Percentiles rank a stretch among this genome's conserved stretches.
Evolutionary conservation across 495 filamentous ascomycete species (phyloP).

Genomic region (Parathielavia hyrcaniae): DNA sequence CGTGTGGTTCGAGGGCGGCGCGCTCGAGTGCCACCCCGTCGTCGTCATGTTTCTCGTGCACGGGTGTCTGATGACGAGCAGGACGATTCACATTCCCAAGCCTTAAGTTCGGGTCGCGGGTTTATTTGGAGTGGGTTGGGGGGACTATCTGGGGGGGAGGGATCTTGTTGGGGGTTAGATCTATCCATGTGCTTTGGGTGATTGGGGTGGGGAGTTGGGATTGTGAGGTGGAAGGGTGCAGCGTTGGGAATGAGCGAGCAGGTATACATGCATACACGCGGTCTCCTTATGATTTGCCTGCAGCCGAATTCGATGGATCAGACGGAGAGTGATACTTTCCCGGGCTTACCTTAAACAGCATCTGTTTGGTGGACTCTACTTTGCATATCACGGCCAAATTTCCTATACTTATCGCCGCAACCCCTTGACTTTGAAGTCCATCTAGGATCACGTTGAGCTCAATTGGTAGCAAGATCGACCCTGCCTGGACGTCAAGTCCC

Average conservation of each 20-base stretch:
- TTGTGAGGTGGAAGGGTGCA: not conserved
- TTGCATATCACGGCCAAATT: too few relatives aligned
- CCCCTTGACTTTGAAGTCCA: too few relatives aligned
- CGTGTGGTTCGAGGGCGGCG: slow-evolving; percentile 54
- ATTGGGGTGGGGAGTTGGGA: not conserved
- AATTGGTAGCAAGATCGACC: too few relatives aligned
- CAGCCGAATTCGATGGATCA: not conserved
- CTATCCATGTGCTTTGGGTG: not conserved
- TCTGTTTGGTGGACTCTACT: not conserved
- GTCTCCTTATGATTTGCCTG: not conserved
- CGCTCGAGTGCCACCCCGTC: slow-evolving; percentile 81
- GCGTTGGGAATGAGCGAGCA: not conserved
- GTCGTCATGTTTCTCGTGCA: slow-evolving; percentile 73
- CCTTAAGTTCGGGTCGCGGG: slow-evolving; percentile 44
- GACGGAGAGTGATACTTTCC: not conserved
- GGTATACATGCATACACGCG: not conserved
- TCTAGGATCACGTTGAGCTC: too few relatives aligned
- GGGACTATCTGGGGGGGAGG: not conserved
- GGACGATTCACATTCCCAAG: slow-evolving; percentile 94
- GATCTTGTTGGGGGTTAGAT: not conserved
- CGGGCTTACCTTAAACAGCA: not conserved
- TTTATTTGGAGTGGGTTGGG: not conserved
- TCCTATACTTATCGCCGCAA: too few relatives aligned
- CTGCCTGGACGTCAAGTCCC: too few relatives aligned
- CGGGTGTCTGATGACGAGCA: slow-evolving; percentile 90